Conservation (phyloP, 257 asterid genomes). For the Plantago ovata region DNA sequence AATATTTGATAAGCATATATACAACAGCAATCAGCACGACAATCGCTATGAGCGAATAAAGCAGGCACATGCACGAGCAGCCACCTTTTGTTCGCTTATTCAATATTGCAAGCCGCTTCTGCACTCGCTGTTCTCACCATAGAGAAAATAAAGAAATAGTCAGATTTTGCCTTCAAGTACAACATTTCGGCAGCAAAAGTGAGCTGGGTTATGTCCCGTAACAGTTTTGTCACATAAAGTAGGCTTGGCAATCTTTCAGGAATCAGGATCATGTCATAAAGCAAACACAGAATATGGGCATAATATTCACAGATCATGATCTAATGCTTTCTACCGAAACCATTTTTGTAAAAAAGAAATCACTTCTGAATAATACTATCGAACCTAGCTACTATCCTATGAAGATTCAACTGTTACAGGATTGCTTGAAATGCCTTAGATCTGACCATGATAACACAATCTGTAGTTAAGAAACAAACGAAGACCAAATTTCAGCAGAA, state of each 20-base stretch:
- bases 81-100: slow-evolving; percentile 81
- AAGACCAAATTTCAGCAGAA: slow-evolving; percentile 7
- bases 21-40: slow-evolving; percentile 51
- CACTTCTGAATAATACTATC: background rate
- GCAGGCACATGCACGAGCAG: slow-evolving; percentile 82
- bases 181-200: background rate
- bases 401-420: background rate
- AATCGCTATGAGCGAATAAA: slow-evolving; percentile 65
- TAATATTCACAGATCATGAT: background rate
- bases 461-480: no score
- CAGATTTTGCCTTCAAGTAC: background rate
- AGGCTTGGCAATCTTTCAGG: no score
- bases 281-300: background rate
- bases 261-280: no score
- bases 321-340: no score
- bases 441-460: background rate
- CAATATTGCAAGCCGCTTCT: slow-evolving; percentile 69
- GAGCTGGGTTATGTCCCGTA: no score
- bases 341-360: no score
- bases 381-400: slow-evolving; percentile 2
- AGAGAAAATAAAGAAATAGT: slow-evolving; percentile 10
- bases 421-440: background rate
- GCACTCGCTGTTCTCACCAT: slow-evolving; percentile 51
- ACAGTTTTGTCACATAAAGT: no score
- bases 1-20: slow-evolving; percentile 66